Evolutionary conservation across 2,329 filamentous ascomycete species (phyloP).

Genomic region (Botrytis squamosa): DNA sequence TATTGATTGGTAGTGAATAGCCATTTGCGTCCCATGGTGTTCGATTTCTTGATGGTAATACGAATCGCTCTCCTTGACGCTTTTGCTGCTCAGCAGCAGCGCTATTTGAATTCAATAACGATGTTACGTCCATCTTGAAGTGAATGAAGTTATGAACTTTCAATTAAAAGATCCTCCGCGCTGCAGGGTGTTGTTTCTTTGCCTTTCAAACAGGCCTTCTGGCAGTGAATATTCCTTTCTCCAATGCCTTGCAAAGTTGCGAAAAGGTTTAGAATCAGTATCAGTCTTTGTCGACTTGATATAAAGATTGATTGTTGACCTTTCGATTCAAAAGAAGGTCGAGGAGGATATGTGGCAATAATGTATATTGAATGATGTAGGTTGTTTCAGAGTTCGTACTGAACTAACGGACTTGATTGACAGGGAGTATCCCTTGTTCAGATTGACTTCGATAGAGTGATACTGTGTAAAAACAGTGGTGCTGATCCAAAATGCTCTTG

Average conservation of each 20-base stretch:
- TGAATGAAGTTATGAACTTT: not conserved
- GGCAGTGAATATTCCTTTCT: slow-evolving; percentile 3
- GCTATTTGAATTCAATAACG: slow-evolving; percentile 37
- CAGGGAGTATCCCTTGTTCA: slow-evolving; percentile 29
- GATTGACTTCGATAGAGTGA: slow-evolving; percentile 34
- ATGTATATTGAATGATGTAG: slow-evolving; percentile 30
- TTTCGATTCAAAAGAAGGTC: slow-evolving; percentile 25
- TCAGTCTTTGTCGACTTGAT: slow-evolving; percentile 18
- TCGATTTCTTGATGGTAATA: slow-evolving; percentile 33
- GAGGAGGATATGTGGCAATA: slow-evolving; percentile 16
- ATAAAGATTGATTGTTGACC: slow-evolving; percentile 16
- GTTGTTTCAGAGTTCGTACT: slow-evolving; percentile 35
- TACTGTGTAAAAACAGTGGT: slow-evolving; percentile 33
- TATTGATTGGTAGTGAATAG: slow-evolving; percentile 40
- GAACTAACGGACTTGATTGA: slow-evolving; percentile 32
- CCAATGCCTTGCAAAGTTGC: slow-evolving; percentile 10
- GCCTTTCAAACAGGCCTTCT: slow-evolving; percentile 6
- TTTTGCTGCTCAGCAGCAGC: slow-evolving; percentile 35
- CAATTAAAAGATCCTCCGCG: slow-evolving; percentile 5
- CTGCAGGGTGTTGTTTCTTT: slow-evolving; percentile 13
- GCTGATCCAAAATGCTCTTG: slow-evolving; percentile 31
- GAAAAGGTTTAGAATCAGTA: not conserved
- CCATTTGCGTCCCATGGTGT: slow-evolving; percentile 42
- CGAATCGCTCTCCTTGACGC: slow-evolving; percentile 23
- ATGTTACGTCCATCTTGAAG: slow-evolving; percentile 39